Base-by-base conservation (phyloP, 345 rosid genomes). In the Abelmoschus esculentus region DNA sequence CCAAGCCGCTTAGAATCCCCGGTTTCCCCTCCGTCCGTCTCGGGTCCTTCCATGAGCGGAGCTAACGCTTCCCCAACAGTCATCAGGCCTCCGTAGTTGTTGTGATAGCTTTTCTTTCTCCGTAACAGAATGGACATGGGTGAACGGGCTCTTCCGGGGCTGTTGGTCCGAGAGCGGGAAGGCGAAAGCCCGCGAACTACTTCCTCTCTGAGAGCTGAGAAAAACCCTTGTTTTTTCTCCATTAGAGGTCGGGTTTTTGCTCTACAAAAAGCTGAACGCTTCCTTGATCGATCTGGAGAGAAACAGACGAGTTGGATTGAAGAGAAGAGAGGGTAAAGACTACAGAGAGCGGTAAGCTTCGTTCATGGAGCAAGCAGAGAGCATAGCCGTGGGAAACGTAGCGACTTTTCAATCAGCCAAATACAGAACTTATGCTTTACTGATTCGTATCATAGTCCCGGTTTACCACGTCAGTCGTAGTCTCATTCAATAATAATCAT, bases 171-270 rank as follows among this genome's bases (percentile, higher is more conserved):
- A 57, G 96, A 87, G 0, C 99, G 90, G 7, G 92, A 85, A 5
- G 99, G 99, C 4, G 98, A 92, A 1, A 95, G 82, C 15, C 98
- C 96, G 5, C 96, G 82, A 18, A 88, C 87, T 0, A 93, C 89
- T 72, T 91, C 98, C 3, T 86, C 86, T 79, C 83, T 95, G 10
- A 95, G 92, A 47, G 96, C 81, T 2, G 98, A 83, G 84, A 95
- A 89, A 70, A 95, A 95, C 12, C 93, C 86, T 73, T 92, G 96
- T 59, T 84, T 92, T 73, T 84, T 95, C 81, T 95, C 99, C 99
- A 95, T 95, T 62, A 29, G 32, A 10, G 19, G 2, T 40, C 26
- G 10, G 4, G 8, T 26, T 52, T 58, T 44, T 32, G 60, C 47
- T 19, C 13, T 22, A 22, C 26, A 22, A 22, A 22, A 22, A 1